Conservation (phyloP, 1,139 yeast species). For the Entelexis sorbosivorans region DNA sequence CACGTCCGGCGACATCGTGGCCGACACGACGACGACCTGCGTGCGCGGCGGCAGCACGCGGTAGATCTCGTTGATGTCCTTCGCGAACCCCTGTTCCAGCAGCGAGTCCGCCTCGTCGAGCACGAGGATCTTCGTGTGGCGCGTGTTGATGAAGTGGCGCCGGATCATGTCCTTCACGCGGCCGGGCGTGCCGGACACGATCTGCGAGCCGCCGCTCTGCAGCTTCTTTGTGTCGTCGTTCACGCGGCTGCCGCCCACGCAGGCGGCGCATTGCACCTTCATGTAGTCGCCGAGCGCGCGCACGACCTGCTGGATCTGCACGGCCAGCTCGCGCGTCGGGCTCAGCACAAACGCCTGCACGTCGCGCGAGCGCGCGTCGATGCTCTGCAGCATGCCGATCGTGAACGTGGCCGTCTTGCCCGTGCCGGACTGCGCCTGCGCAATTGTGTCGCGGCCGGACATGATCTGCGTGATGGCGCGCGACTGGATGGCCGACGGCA, state of each 20-base stretch:
- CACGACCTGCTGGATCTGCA: slow-evolving; percentile 78
- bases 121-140: slow-evolving; percentile 69
- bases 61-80: slow-evolving; percentile 83
- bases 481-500: slow-evolving; percentile 91
- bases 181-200: slow-evolving; percentile 97
- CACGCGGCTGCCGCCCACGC: slow-evolving; percentile 84
- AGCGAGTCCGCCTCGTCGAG: slow-evolving; percentile 94
- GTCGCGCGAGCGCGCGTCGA: slow-evolving; percentile 45
- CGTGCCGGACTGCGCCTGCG: slow-evolving; percentile 97
- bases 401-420: slow-evolving; percentile 97
- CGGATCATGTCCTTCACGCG: slow-evolving; percentile 81
- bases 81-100: slow-evolving; percentile 81
- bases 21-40: slow-evolving; percentile 91
- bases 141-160: slow-evolving; percentile 54
- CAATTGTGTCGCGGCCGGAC: slow-evolving; percentile 82
- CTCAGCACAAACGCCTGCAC: slow-evolving; percentile 78
- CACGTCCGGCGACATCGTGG: slow-evolving; percentile 80
- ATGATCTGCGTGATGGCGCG: slow-evolving; percentile 90
- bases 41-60: slow-evolving; percentile 65
- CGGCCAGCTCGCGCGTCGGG: slow-evolving; percentile 93
- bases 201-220: slow-evolving; percentile 61
- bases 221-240: slow-evolving; percentile 69
- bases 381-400: slow-evolving; percentile 75
- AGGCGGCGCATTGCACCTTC: slow-evolving; percentile 72
- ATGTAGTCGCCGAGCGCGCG: slow-evolving; percentile 76